Evolutionary conservation across 306 rosid genomes (phyloP).

Genomic region (Trifolium dubium): DNA sequence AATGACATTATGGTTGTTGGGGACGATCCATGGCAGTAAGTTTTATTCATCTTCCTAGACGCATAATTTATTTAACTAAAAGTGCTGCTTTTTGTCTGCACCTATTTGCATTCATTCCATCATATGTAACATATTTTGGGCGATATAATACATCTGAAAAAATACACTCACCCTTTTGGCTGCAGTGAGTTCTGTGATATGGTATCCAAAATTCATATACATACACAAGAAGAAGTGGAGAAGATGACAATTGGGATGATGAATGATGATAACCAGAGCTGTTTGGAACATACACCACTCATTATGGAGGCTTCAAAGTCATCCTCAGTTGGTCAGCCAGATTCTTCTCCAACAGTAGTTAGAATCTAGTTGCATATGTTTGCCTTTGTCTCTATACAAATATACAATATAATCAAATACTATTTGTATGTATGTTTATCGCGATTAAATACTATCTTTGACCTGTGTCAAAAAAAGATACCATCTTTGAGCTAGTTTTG

Average conservation of each 20-base stretch:
- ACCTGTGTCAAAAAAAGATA: background rate
- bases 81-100: slow-evolving; percentile 18
- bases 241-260: slow-evolving; percentile 83
- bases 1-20: slow-evolving; percentile 97
- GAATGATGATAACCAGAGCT: slow-evolving; percentile 83
- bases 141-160: slow-evolving; percentile 13
- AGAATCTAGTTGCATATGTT: slow-evolving; percentile 52
- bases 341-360: slow-evolving; percentile 74
- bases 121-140: background rate
- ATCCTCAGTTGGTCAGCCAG: slow-evolving; percentile 90
- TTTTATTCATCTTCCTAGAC: slow-evolving; percentile 34
- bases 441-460: background rate
- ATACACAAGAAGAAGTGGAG: slow-evolving; percentile 92
- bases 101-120: background rate
- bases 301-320: slow-evolving; percentile 80
- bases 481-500: background rate
- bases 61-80: background rate
- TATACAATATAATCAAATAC: slow-evolving; percentile 36
- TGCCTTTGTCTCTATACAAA: slow-evolving; percentile 38
- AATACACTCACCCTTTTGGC: slow-evolving; percentile 18
- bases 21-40: slow-evolving; percentile 98
- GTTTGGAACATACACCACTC: slow-evolving; percentile 82
- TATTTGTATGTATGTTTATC: slow-evolving; percentile 30
- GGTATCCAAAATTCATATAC: slow-evolving; percentile 82
- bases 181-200: slow-evolving; percentile 88